Evolutionary conservation across 2,329 filamentous ascomycete species (phyloP).

Genomic region (Fusarium verticillioides): DNA sequence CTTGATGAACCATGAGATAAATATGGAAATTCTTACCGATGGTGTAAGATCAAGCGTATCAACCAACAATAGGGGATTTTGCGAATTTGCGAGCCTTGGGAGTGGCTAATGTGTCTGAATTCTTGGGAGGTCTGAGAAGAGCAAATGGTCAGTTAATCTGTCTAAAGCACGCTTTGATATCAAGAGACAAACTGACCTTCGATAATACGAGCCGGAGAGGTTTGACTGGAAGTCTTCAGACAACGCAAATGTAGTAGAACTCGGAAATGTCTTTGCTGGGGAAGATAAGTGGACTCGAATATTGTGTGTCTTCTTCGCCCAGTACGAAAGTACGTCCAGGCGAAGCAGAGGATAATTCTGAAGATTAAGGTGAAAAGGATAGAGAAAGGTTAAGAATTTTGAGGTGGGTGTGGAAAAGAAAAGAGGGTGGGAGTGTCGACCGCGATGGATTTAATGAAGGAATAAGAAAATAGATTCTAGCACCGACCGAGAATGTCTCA

Average conservation of each 20-base stretch:
- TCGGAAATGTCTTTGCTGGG: fast-evolving
- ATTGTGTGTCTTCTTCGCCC: background rate
- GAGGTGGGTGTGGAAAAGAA: background rate
- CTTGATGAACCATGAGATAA: too few species aligned
- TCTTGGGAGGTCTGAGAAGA: fast-evolving
- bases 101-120: fast-evolving
- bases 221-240: background rate
- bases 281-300: background rate
- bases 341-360: background rate
- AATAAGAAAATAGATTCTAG: too few species aligned
- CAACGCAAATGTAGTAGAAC: background rate
- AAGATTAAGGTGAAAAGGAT: background rate
- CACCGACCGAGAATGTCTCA: too few species aligned
- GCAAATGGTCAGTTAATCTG: background rate
- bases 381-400: background rate
- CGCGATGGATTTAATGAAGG: background rate
- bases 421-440: background rate
- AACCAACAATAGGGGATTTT: background rate
- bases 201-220: background rate
- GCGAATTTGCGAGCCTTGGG: fast-evolving
- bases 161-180: background rate
- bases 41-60: fast-evolving
- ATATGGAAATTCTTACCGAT: fast-evolving
- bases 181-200: background rate
- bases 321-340: background rate